Base-by-base conservation (phyloP, 495 filamentous ascomycete species). In the Aeminium ludgeri region DNA sequence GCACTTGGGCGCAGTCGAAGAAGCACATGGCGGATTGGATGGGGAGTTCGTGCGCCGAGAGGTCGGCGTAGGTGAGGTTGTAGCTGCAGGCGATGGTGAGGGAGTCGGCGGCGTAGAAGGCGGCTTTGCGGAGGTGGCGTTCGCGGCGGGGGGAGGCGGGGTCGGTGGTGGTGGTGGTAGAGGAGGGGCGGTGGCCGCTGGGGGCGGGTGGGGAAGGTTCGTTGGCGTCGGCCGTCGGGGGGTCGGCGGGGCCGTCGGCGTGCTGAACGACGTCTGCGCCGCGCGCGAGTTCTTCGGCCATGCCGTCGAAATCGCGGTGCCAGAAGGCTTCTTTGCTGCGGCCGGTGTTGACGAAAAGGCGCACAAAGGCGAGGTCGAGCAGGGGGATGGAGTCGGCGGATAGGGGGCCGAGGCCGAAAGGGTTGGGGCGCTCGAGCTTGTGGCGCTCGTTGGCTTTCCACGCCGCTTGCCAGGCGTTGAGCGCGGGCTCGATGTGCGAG, bases 1-100 rank as follows among this genome's bases (percentile, higher is more conserved):
- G 74, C 0, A 97, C 85, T 53, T 93, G 85, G n/a, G 86, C 81
- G 52, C 89, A 96, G 53, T 97, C 89, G 55, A 94, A 92, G 10
- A 80, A 73, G 57, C 86, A 96, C 71, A 97, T 78, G 6, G 82
- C 83, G 11, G 85, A 86, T 49, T 92, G 86, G 19, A 96, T 66
- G 1, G 89, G 87, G n/a, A 97, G 67, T 53, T 96, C 89, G 20
- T 86, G 73, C 23, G 80, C 85, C 1, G 78, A 79, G 44, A 84
- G 76, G 45, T 92, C 80, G 5, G 83, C 80, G 56, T 86, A 93
- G 0, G 83, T 87, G 20, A 85, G 76, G 5, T 84, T 85, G 7
- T 89, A 65, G 51, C 80, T 85, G 55, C 92, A 82, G 10, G 86
- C 83, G 76, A 86, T 86, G 17, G 76, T 74, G 12, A 97, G 73